Evolutionary conservation across 148 eudicot species (phyloP).

Genomic region (Amaranthus palmeri): DNA sequence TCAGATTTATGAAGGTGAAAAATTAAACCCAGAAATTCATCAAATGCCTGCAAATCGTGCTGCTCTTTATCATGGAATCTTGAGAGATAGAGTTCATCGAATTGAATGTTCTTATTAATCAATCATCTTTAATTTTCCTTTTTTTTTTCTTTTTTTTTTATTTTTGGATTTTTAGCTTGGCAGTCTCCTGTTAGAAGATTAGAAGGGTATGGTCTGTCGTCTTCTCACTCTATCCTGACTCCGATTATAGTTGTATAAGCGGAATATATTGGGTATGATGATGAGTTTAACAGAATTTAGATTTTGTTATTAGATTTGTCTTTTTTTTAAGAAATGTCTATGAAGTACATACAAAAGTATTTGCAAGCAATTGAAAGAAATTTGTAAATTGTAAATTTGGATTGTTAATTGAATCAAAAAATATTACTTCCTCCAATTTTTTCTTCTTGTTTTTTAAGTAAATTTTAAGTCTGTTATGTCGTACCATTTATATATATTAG

Average conservation of each 20-base stretch:
- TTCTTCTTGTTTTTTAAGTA: neutral
- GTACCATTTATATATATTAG: too few species aligned
- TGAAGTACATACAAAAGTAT: neutral
- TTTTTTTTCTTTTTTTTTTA: neutral
- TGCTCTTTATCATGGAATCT: slow-evolving; percentile 55
- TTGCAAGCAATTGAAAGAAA: neutral
- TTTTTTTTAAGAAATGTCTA: neutral
- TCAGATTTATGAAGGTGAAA: neutral
- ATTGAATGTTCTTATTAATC: slow-evolving; percentile 30
- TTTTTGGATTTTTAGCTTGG: neutral
- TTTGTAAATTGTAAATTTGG: neutral
- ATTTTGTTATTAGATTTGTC: neutral
- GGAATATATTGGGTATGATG: too few species aligned
- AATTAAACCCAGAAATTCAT: neutral
- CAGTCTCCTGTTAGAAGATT: too few species aligned
- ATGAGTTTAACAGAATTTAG: neutral
- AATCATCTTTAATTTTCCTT: too few species aligned
- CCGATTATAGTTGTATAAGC: too few species aligned
- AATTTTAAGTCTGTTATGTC: too few species aligned
- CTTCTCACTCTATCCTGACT: too few species aligned
- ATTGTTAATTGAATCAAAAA: neutral
- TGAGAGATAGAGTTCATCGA: slow-evolving; percentile 48
- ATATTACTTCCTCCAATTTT: neutral
- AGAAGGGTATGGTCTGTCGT: too few species aligned
- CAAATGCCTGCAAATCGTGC: slow-evolving; percentile 52